These are phyloP conservation scores for Schwanniomyces polymorphus DNA, from an alignment of 805 yeast genomes.

Conservation along the genomic window DNA sequence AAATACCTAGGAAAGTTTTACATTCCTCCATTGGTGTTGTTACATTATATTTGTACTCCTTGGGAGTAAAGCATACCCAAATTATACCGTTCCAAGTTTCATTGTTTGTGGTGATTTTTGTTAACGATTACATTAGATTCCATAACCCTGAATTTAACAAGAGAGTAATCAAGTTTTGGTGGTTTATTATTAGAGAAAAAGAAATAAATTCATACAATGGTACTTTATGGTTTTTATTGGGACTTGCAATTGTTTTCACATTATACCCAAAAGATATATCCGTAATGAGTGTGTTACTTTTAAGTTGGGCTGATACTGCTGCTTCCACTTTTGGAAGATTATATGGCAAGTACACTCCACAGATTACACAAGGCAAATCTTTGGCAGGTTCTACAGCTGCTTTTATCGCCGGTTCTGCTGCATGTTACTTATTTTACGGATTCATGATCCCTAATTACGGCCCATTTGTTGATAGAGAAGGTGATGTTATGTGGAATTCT, in stretches of 20 bases:
- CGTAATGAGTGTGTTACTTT: slow-evolving; percentile 69
- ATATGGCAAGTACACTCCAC: slow-evolving; percentile 82
- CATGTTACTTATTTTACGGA: slow-evolving; percentile 72
- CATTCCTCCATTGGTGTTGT: slow-evolving; percentile 89
- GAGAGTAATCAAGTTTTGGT: slow-evolving; percentile 64
- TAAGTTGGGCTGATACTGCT: slow-evolving; percentile 97
- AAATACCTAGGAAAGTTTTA: slow-evolving; percentile 81
- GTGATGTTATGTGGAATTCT: slow-evolving; percentile 65
- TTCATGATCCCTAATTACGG: slow-evolving; percentile 64
- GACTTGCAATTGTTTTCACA: slow-evolving; percentile 68
- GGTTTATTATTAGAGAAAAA: slow-evolving; percentile 80
- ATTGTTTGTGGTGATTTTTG: slow-evolving; percentile 55
- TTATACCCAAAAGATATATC: slow-evolving; percentile 79
- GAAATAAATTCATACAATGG: slow-evolving; percentile 80
- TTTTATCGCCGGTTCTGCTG: slow-evolving; percentile 63
- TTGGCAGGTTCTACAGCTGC: slow-evolving; percentile 92
- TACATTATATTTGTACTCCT: slow-evolving; percentile 69
- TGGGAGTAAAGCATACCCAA: slow-evolving; percentile 53
- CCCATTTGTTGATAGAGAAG: slow-evolving; percentile 50
- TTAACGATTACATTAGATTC: slow-evolving; percentile 70
- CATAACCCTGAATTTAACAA: slow-evolving; percentile 60
- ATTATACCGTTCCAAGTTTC: slow-evolving; percentile 61
- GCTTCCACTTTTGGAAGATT: slow-evolving; percentile 92
- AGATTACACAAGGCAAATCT: slow-evolving; percentile 71
- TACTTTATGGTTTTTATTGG: slow-evolving; percentile 82